Evolutionary conservation across 208 protist genomes (phyloP).

Genomic region (Wallacemonas sp.): DNA sequence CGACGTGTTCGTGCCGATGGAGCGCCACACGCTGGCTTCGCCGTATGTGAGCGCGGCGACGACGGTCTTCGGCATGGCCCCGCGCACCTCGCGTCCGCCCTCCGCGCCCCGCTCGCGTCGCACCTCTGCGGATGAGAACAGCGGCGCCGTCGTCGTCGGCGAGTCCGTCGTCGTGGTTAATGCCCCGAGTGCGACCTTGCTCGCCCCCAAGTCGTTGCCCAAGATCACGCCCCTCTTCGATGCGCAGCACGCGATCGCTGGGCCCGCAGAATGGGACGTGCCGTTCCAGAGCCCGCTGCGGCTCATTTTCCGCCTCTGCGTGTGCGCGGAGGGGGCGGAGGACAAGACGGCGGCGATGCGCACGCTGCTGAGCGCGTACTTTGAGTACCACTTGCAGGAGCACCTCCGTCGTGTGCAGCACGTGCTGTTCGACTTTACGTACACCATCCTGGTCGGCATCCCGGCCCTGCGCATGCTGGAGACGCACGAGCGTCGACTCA

Average conservation of each 20-base stretch:
- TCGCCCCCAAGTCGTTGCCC: not conserved
- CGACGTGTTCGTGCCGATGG: not conserved
- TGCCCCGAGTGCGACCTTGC: not conserved
- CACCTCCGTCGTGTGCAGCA: constrained; percentile 40
- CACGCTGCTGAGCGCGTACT: constrained; percentile 24
- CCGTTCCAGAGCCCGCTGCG: not conserved
- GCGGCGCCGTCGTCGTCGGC: not conserved
- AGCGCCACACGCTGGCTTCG: not conserved
- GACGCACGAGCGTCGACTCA: constrained; percentile 40
- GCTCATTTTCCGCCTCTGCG: constrained; percentile 5
- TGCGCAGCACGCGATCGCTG: not conserved
- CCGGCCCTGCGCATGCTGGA: constrained; percentile 49
- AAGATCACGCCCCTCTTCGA: not conserved
- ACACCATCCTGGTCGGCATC: constrained; percentile 48
- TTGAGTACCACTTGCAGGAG: constrained; percentile 26
- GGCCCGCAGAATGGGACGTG: not conserved
- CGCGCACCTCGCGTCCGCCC: not conserved
- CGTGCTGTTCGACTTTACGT: constrained; percentile 54
- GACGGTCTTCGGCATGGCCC: constrained; percentile 13
- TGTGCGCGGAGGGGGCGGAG: not conserved
- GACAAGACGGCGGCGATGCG: not conserved
- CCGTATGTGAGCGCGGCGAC: constrained; percentile 6
- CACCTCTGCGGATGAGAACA: not conserved
- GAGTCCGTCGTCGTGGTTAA: too few relatives aligned
- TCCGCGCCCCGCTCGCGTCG: constrained; percentile 10